Evolutionary conservation across 371 early-diverging fungal genomes (phyloP).

Genomic region (Zychaea mexicana): DNA sequence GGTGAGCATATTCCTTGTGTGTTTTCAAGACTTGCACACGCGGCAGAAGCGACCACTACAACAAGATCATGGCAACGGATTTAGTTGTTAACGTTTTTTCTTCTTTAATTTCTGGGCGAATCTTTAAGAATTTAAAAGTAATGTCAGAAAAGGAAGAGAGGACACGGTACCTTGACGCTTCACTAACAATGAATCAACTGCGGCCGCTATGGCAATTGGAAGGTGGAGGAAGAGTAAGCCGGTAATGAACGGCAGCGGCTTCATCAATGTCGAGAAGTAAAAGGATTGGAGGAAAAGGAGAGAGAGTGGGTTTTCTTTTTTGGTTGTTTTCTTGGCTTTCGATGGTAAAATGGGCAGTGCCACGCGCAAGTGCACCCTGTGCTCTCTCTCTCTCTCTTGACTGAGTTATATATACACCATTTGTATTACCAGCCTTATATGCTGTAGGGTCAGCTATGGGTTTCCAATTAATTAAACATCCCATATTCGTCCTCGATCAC

Average conservation of each 20-base stretch:
- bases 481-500: no score
- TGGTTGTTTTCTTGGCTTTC: constrained; percentile 10
- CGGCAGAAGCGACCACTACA: constrained; percentile 33
- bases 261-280: constrained; percentile 4
- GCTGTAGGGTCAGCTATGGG: no score
- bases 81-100: no score
- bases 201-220: not conserved
- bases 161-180: constrained; percentile 15
- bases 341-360: constrained; percentile 3
- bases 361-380: not conserved
- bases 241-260: constrained; percentile 7
- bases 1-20: constrained; percentile 41
- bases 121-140: no score
- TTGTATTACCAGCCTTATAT: no score
- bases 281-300: constrained; percentile 6
- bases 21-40: constrained; percentile 33
- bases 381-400: no score
- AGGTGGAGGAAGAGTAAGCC: constrained; percentile 1
- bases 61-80: not conserved
- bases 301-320: not conserved
- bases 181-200: not conserved
- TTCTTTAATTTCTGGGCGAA: not conserved
- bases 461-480: no score
- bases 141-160: not conserved
- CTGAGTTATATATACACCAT: no score